Conservation (phyloP, 306 rosid genomes). For the Quercus dentata region DNA sequence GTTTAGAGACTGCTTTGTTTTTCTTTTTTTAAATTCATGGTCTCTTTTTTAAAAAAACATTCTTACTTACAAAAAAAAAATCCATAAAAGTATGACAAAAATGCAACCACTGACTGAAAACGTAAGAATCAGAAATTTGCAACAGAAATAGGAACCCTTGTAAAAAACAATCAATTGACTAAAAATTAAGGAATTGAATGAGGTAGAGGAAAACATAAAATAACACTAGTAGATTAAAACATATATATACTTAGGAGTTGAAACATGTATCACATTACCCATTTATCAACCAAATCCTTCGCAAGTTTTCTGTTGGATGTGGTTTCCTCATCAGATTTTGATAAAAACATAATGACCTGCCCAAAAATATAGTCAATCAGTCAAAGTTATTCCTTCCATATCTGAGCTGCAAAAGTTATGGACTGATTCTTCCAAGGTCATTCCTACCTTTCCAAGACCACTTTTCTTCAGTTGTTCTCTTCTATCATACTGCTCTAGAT, state of each 20-base stretch:
- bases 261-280: slow-evolving; percentile 53
- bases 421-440: background rate
- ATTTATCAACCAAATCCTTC: slow-evolving; percentile 90
- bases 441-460: slow-evolving; percentile 90
- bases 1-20: too few relatives aligned
- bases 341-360: slow-evolving; percentile 91
- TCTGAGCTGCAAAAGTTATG: background rate
- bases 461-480: slow-evolving; percentile 92
- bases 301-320: slow-evolving; percentile 79
- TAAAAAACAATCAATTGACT: background rate
- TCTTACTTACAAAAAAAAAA: too few relatives aligned
- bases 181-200: too few relatives aligned
- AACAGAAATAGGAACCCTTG: background rate
- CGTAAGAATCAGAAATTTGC: background rate
- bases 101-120: background rate
- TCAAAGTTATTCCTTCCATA: slow-evolving; percentile 5
- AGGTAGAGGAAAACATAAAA: too few relatives aligned
- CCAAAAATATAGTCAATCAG: slow-evolving; percentile 15
- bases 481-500: slow-evolving; percentile 89
- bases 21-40: too few relatives aligned
- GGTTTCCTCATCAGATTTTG: slow-evolving; percentile 93
- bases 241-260: background rate
- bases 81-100: background rate
- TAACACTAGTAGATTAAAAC: too few relatives aligned
- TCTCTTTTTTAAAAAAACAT: too few relatives aligned